These are phyloP conservation scores for Colletotrichum acutatum DNA, from an alignment of 2,329 filamentous ascomycete species.

Conservation along the genomic window DNA sequence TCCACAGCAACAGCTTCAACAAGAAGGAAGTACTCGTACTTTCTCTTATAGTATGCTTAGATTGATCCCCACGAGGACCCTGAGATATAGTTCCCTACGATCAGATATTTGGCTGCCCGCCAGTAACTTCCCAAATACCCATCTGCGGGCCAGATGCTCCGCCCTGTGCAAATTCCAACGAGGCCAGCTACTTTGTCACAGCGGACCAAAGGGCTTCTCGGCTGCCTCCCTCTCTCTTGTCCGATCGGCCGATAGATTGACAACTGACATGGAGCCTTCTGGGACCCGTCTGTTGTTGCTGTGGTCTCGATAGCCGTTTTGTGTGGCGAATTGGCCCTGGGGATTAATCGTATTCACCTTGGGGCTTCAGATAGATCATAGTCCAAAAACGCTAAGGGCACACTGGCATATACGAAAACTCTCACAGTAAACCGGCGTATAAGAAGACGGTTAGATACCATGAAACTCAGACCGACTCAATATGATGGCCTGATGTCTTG, in stretches of 20 bases:
- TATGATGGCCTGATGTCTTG: neutral
- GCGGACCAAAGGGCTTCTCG: neutral
- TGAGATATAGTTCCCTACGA: neutral
- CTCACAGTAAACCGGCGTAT: neutral
- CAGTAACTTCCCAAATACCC: neutral
- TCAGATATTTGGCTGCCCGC: neutral
- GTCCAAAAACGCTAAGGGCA: neutral
- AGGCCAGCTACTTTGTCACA: neutral
- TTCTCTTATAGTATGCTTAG: neutral
- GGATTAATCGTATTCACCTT: neutral
- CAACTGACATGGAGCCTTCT: neutral
- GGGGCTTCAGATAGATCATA: neutral
- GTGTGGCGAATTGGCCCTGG: neutral
- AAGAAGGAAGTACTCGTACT: neutral
- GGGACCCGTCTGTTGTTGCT: neutral
- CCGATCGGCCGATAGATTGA: neutral
- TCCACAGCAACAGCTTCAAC: neutral
- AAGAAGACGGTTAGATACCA: neutral
- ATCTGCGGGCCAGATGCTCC: no score
- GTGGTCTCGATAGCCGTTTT: neutral
- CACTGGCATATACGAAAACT: neutral
- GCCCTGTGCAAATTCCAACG: neutral
- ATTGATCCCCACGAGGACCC: neutral
- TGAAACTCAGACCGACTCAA: neutral
- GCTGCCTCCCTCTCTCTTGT: neutral